These are phyloP conservation scores for Leptographium flavum DNA, from an alignment of 2,329 filamentous ascomycete species.

Conservation along the genomic window DNA sequence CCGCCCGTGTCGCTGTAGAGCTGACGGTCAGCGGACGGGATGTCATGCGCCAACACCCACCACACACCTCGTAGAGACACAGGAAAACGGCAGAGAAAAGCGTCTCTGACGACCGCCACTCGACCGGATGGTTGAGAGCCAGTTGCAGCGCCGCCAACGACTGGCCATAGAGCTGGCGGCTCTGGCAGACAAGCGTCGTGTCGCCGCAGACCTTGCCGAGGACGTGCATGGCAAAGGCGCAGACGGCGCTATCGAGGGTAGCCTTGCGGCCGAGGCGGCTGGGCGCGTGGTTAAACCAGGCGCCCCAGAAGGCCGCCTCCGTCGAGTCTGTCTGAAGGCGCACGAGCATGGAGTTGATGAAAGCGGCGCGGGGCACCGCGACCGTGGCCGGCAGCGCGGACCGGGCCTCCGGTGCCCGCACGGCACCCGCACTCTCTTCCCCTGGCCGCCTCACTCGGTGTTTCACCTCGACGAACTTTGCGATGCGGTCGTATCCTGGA, in stretches of 20 bases:
- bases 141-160: slow-evolving; percentile 21
- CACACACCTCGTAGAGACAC: slow-evolving; percentile 23
- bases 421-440: neutral
- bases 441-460: slow-evolving; percentile 18
- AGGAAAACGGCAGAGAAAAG: slow-evolving; percentile 25
- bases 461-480: slow-evolving; percentile 26
- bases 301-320: slow-evolving; percentile 9
- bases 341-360: slow-evolving; percentile 19
- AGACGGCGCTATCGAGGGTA: slow-evolving; percentile 24
- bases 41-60: neutral
- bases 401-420: neutral
- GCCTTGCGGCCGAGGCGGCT: slow-evolving; percentile 20
- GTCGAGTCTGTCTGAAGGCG: slow-evolving; percentile 4
- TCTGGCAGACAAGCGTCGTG: slow-evolving; percentile 17
- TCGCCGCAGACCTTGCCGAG: slow-evolving; percentile 21
- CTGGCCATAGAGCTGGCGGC: slow-evolving; percentile 23
- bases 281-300: slow-evolving; percentile 15
- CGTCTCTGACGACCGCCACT: slow-evolving; percentile 26
- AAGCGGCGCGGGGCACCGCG: slow-evolving; percentile 12
- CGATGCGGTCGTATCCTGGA: slow-evolving; percentile 23
- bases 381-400: neutral
- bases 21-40: slow-evolving; percentile 10
- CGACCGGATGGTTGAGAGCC: slow-evolving; percentile 21
- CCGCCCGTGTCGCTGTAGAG: slow-evolving; percentile 26
- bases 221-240: slow-evolving; percentile 23